These are phyloP conservation scores for Ballota nigra DNA, from an alignment of 257 asterid species.

Conservation along the genomic window DNA sequence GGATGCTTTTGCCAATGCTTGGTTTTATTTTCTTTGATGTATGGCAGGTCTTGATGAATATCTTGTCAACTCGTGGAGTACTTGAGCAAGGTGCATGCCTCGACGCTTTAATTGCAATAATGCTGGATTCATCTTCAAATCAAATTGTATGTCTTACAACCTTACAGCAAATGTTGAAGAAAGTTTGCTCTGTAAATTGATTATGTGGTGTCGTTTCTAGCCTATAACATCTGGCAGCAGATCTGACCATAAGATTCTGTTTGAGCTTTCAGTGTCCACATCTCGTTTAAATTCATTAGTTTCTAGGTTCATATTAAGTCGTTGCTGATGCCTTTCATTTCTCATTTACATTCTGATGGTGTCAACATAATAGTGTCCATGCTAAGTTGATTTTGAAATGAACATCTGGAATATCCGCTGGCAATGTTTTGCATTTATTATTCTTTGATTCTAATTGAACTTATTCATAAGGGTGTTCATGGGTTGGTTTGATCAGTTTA, in stretches of 20 bases:
- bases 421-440: not conserved
- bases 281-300: not conserved
- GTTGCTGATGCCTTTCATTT: not conserved
- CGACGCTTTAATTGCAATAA: slow-evolving; percentile 78
- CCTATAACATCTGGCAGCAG: not conserved
- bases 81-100: slow-evolving; percentile 95
- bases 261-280: not conserved
- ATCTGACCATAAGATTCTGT: not conserved
- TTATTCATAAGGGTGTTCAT: not conserved
- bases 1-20: slow-evolving; percentile 17
- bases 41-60: slow-evolving; percentile 80
- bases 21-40: slow-evolving; percentile 17
- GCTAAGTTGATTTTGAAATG: slow-evolving; percentile 10
- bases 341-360: not conserved
- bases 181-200: not conserved
- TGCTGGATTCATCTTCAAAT: slow-evolving; percentile 94
- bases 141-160: slow-evolving; percentile 59
- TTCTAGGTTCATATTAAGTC: not conserved
- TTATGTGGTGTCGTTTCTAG: not conserved
- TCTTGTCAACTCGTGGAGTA: slow-evolving; percentile 76
- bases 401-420: not conserved
- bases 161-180: slow-evolving; percentile 1
- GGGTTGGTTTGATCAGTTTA: not conserved
- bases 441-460: not conserved
- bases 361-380: not conserved